Evolutionary conservation across 2,329 filamentous ascomycete species (phyloP).

Genomic region (Parafenestella ontariensis): DNA sequence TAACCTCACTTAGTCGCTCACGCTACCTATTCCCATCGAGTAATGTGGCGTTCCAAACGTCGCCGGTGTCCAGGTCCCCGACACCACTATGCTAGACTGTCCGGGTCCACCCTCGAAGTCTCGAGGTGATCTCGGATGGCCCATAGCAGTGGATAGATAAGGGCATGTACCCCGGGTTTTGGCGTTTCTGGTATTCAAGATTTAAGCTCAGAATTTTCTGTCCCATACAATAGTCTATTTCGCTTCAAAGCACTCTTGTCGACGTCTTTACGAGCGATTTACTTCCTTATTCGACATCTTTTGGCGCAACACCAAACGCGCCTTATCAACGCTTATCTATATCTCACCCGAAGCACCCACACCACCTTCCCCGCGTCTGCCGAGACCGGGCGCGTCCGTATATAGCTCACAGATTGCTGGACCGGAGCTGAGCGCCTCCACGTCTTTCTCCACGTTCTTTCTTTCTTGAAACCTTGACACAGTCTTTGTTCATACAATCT

Average conservation of each 20-base stretch:
- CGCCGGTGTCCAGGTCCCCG: conserved; percentile 26
- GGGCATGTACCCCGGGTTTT: conserved; percentile 45
- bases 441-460: conserved; percentile 7
- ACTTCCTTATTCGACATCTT: conserved; percentile 17
- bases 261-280: not conserved
- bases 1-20: conserved; percentile 35
- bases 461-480: conserved; percentile 12
- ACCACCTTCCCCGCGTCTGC: conserved; percentile 29
- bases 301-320: conserved; percentile 18
- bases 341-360: conserved; percentile 23
- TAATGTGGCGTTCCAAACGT: conserved; percentile 27
- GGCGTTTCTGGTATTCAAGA: conserved; percentile 22
- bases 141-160: conserved; percentile 40
- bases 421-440: conserved; percentile 8
- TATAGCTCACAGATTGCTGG: conserved; percentile 27
- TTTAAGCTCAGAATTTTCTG: conserved; percentile 7
- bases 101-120: conserved; percentile 17
- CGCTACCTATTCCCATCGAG: conserved; percentile 44
- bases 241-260: not conserved
- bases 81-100: conserved; percentile 23
- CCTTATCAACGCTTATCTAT: conserved; percentile 48
- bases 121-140: conserved; percentile 17
- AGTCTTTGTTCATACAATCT: not conserved
- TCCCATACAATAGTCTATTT: conserved; percentile 4
- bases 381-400: conserved; percentile 26